A percentile compares a stretch with the other conserved stretches of the same genome.
Evolutionary conservation across 768 basidiomycete genomes (phyloP).

Genomic region (Scleroderma bovista): DNA sequence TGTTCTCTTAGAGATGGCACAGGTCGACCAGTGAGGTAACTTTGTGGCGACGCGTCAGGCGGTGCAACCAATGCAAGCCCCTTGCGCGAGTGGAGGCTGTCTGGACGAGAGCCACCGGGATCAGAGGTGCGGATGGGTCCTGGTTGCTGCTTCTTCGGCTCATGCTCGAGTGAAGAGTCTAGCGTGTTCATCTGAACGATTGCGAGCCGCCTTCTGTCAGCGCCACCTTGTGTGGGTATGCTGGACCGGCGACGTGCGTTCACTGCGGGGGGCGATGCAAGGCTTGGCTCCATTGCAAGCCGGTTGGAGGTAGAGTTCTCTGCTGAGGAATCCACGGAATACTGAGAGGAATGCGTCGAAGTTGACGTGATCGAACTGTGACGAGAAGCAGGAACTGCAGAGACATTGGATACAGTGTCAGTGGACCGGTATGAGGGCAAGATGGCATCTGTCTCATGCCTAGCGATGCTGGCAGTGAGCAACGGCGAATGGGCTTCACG

Average conservation of each 20-base stretch:
- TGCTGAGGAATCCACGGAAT: slow-evolving; percentile 39
- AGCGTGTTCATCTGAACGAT: slow-evolving; percentile 50
- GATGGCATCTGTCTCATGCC: slow-evolving; percentile 38
- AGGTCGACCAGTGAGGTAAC: slow-evolving; percentile 27
- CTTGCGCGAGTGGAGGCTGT: slow-evolving; percentile 34
- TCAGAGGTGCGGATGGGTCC: slow-evolving; percentile 11
- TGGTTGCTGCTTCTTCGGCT: slow-evolving; percentile 20
- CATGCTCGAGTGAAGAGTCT: slow-evolving; percentile 18
- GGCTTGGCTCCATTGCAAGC: slow-evolving; percentile 13
- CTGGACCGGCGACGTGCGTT: slow-evolving; percentile 41
- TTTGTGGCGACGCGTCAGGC: slow-evolving; percentile 55
- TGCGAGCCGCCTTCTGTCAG: slow-evolving; percentile 61
- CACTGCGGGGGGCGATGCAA: slow-evolving; percentile 23
- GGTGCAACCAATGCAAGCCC: slow-evolving; percentile 67
- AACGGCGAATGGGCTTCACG: background rate
- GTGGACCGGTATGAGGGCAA: slow-evolving; percentile 54
- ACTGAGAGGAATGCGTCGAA: slow-evolving; percentile 41
- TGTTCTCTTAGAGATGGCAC: slow-evolving; percentile 23
- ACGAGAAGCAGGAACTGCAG: slow-evolving; percentile 7
- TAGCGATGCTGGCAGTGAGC: slow-evolving; percentile 3
- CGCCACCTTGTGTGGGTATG: slow-evolving; percentile 51
- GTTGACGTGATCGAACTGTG: slow-evolving; percentile 9
- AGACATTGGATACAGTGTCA: slow-evolving; percentile 30
- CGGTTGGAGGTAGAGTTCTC: slow-evolving; percentile 15
- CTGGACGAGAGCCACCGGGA: slow-evolving; percentile 24